Evolutionary conservation across 768 basidiomycete genomes (phyloP), one percentile per base, ranked within the genome.

Genomic region (Amanita brunnescens): DNA sequence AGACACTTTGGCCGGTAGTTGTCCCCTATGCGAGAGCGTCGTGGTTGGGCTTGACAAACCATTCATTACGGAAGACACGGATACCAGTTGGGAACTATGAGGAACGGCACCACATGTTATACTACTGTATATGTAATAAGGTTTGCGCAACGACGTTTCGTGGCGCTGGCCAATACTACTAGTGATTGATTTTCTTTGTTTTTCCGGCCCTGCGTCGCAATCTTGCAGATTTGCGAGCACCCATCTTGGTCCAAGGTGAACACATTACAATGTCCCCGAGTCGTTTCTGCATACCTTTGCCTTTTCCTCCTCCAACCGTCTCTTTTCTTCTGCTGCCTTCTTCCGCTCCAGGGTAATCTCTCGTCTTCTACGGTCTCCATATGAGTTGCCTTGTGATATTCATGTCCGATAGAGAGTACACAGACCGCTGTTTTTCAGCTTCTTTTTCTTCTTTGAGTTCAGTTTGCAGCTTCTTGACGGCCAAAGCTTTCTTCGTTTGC

Each of bases 1-100:
- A 58, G 88, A 91, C 48, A 64, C 97, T 54, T 71, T 99, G 35
- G 86, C 93, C 14, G 84, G 86, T 57, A 89, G 77, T 53, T 98
- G 96, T 70, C 93, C 94, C 26, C 68, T 97, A 52, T 99, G 96
- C 65, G 96, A 98, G 62, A 85, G 85, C 55, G 87, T 93, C 14
- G 77, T 96, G 40, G 81, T 75, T 4, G 85, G 87, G 5, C 66
- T 98, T 58, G 94, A 98, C 64, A 85, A 81, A 64, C 83, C 91
- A 10, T 98, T 98, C 59, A 79, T 88, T 44, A 74, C 77, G 57
- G 78, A 83, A 30, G 91, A 93, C 67, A 72, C 76, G 37, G 87
- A 91, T 66, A 72, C 74, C 49, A 87, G 83, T 49, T 92, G 90
- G 90, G 72, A 78, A 52, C 62, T 91, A 56, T 92, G 67, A 58